Base-by-base conservation (phyloP, 352 stramenopile species). In the Globisporangium acanthophoron region DNA sequence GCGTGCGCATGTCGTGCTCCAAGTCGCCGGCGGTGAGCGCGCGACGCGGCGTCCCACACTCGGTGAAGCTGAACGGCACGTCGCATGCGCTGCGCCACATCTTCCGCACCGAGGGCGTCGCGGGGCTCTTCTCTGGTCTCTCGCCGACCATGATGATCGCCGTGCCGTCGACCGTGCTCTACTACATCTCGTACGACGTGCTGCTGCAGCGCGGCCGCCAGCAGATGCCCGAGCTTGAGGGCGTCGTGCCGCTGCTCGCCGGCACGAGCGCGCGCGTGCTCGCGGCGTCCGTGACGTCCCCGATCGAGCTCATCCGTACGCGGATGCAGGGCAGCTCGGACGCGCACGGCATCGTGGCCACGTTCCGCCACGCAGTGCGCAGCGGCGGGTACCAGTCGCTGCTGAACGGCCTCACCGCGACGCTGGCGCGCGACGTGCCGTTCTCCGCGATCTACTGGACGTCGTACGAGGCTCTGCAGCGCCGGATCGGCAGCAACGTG, bases 381-480 rank as follows among this genome's bases (percentile, higher is more conserved):
- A 64, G 65, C 29, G 76, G 86, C 44, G 91, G 94, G n/a, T 76
- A 93, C 49, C 55, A 63, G 18, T 88, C 88, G 16, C 65, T 98
- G 8, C 85, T 96, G 64, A 77, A 81, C 33, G 96, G 96, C 18
- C 70, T 98, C 21, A 76, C 62, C 16, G 90, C 95, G 6, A 98
- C 93, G 11, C 70, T 99, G 43, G 90, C 89, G 39, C 78, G 95
- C 43, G 96, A 99, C 73, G 89, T 98, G 7, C 95, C 95, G 5
- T 99, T 98, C 64, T 96, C 77, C 8, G 94, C 88, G 0, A 90
- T 98, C 39, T 99, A 99, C 66, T 98, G 92, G 93, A 82, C 88
- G 8, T 87, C 73, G 33, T 92, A 97, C 58, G 95, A 99, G 71
- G 64, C 75, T 18, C 80, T 95, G 8, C 74, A 89, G 62, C 58